A percentile compares a stretch with the other conserved stretches of the same genome.
phyloP scores from a whole-genome alignment of 192 early-diverging fungal species.

The Coemansia sp. region DNA sequence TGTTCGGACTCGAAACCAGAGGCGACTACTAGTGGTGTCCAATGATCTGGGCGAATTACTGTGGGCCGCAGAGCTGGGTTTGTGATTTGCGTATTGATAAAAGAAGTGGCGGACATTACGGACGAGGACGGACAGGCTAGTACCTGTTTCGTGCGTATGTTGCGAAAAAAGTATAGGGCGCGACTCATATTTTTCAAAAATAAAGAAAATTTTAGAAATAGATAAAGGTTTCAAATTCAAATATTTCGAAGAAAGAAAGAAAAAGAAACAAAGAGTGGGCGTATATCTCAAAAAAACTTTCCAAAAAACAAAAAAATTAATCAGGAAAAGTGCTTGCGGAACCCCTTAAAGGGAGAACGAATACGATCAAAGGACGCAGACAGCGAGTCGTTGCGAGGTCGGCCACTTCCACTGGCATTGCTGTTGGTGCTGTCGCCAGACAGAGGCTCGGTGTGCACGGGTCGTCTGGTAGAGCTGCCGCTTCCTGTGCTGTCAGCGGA shows the following conservation, averaged over 20 bases:
- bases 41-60: slow-evolving; percentile 49
- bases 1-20: slow-evolving; percentile 29
- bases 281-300: neutral
- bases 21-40: slow-evolving; percentile 49
- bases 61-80: slow-evolving; percentile 29
- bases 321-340: slow-evolving; percentile 50
- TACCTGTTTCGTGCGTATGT: slow-evolving; percentile 54
- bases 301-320: too few species aligned
- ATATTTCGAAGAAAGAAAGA: too few species aligned
- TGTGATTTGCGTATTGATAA: slow-evolving; percentile 36
- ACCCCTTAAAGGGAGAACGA: slow-evolving; percentile 52
- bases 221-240: neutral
- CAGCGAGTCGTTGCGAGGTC: slow-evolving; percentile 49
- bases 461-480: slow-evolving; percentile 7
- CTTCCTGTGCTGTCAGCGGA: slow-evolving; percentile 9
- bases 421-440: neutral
- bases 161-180: slow-evolving; percentile 47
- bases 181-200: slow-evolving; percentile 37
- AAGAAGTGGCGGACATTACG: slow-evolving; percentile 18
- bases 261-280: neutral
- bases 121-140: slow-evolving; percentile 34
- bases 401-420: neutral
- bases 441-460: slow-evolving; percentile 24
- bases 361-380: slow-evolving; percentile 52
- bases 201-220: neutral